Evolutionary conservation across 228 moss, liverwort and hornwort species (phyloP).

Genomic region (Sphagnum magellanicum): DNA sequence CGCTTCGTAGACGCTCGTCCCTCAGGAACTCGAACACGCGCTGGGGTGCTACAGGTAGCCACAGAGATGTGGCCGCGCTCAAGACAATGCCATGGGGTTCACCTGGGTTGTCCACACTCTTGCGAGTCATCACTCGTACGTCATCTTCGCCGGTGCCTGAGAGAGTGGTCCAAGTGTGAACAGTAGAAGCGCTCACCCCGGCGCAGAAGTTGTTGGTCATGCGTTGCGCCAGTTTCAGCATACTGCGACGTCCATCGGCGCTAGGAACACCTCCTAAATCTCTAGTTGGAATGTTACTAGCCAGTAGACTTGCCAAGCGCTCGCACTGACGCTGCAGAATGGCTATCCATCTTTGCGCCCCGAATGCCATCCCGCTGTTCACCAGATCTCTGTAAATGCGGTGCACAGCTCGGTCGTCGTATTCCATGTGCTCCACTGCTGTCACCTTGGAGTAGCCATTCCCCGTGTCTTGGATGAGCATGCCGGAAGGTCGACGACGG

Average conservation of each 20-base stretch:
- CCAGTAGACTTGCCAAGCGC: constrained; percentile 68
- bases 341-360: constrained; percentile 73
- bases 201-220: constrained; percentile 95
- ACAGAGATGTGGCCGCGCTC: constrained; percentile 78
- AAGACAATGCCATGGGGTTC: constrained; percentile 86
- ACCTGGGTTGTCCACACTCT: constrained; percentile 92
- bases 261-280: constrained; percentile 80
- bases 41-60: constrained; percentile 61
- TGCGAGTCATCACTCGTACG: constrained; percentile 83
- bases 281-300: constrained; percentile 53
- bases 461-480: constrained; percentile 71
- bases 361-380: constrained; percentile 74
- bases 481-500: constrained; percentile 70
- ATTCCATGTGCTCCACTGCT: constrained; percentile 72
- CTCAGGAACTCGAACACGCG: constrained; percentile 52
- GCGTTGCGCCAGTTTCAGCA: constrained; percentile 80
- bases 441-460: constrained; percentile 82
- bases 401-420: constrained; percentile 66
- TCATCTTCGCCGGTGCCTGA: constrained; percentile 75
- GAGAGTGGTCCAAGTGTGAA: constrained; percentile 76
- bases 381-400: constrained; percentile 69
- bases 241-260: constrained; percentile 51
- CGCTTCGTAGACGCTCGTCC: constrained; percentile 41
- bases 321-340: constrained; percentile 83
- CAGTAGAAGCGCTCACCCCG: constrained; percentile 74